These are phyloP conservation scores for Marasmius sp. DNA, from an alignment of 1,284 basidiomycete genomes.

Conservation along the genomic window DNA sequence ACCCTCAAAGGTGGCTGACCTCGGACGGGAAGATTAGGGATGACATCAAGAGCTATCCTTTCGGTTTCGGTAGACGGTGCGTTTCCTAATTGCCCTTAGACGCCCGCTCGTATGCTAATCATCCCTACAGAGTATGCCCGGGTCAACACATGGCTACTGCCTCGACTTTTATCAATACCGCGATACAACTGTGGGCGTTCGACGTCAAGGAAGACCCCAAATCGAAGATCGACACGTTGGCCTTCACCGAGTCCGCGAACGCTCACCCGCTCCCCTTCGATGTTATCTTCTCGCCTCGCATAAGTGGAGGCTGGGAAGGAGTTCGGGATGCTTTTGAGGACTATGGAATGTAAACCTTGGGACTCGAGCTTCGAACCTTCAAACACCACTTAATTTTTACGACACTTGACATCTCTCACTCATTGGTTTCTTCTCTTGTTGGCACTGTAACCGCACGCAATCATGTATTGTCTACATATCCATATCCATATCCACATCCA, in stretches of 20 bases:
- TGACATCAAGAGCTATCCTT: constrained; percentile 51
- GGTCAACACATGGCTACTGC: constrained; percentile 58
- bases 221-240: constrained; percentile 54
- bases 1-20: constrained; percentile 58
- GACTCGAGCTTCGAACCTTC: not conserved
- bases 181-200: constrained; percentile 63
- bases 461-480: too few species aligned
- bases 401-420: too few species aligned
- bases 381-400: not conserved
- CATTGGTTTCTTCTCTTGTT: too few species aligned
- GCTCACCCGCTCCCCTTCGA: constrained; percentile 57
- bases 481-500: too few species aligned
- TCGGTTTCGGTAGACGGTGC: constrained; percentile 60
- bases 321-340: constrained; percentile 12
- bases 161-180: constrained; percentile 61
- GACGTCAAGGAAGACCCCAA: constrained; percentile 43
- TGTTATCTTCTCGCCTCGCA: constrained; percentile 46
- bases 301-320: constrained; percentile 13
- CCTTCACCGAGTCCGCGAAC: constrained; percentile 57
- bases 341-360: constrained; percentile 12
- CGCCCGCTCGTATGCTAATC: not conserved
- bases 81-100: constrained; percentile 4
- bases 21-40: constrained; percentile 46
- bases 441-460: too few species aligned
- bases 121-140: constrained; percentile 47